Base-by-base conservation (phyloP, 352 stramenopile species). In the Phytophthora sp. region DNA sequence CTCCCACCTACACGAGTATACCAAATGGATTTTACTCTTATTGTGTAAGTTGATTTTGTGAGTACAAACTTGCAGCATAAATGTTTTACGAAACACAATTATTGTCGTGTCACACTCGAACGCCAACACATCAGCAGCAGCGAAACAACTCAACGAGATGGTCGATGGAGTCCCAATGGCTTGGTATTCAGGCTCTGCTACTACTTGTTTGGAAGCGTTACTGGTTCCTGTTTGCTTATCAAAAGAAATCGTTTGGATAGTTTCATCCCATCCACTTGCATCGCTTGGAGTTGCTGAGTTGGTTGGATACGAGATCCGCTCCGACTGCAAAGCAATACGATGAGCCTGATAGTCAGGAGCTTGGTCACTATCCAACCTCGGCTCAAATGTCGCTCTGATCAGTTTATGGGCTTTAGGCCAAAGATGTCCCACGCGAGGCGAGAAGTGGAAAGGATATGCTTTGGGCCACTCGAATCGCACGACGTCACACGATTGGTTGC, bases 31-130 rank as follows among this genome's bases (percentile, higher is more conserved):
- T 50, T 88, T 88, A 66, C 88, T 91, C 27, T 64, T 83, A 63
- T 97, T 97, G 1, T 58, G 64, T 16, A 97, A 35, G 0, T 69
- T 69, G 39, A 95, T 80, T 53, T 84, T 86, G 66, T 93, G 76
- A 1, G 80, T 89, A 53, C 84, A 95, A 16, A 87, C 75, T 63
- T 96, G 89, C 15, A 97, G 68, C 86, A 97, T 96, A 53, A 95
- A 95, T 7, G 88, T 96, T 30, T 73, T 81, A 15, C 89, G 83
- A 45, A 97, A 97, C 1, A 65, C 29, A 20, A 97, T 84, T 15
- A 62, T 59, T 4, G 59, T 77, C 2, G 70, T 87, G 42, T 93
- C 80, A 44, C 80, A 93, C 26, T 82, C 74, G 42, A 89, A 95
- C 1, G 66, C 21, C 6, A 90, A 51, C 2, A 56, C 31, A 57